These are phyloP conservation scores for Botrytis galanthina DNA, from an alignment of 2,329 filamentous ascomycete species.

Conservation along the genomic window DNA sequence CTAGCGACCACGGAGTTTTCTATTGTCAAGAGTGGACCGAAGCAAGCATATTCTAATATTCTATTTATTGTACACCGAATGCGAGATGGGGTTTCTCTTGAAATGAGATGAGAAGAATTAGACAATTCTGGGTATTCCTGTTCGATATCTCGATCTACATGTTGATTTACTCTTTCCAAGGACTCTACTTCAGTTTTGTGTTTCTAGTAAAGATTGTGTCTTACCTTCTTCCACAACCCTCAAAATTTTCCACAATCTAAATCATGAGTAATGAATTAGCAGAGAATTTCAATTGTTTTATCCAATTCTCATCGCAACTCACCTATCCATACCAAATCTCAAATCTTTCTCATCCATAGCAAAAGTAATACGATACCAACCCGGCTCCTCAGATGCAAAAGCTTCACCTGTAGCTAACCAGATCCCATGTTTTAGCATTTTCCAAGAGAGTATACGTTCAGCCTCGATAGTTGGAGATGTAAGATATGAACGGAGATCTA, in stretches of 20 bases:
- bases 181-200: background rate
- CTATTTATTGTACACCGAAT: background rate
- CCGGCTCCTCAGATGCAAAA: constrained; percentile 20
- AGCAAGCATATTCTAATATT: background rate
- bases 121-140: background rate
- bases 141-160: background rate
- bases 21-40: background rate
- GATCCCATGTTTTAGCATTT: constrained; percentile 24
- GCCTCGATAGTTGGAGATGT: constrained; percentile 15
- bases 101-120: background rate
- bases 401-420: constrained; percentile 26
- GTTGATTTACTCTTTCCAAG: background rate
- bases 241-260: constrained; percentile 2
- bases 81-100: background rate
- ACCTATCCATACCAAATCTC: constrained; percentile 24
- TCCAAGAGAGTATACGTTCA: constrained; percentile 19
- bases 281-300: background rate
- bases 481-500: constrained; percentile 21
- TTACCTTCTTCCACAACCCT: background rate
- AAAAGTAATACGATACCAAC: constrained; percentile 25
- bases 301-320: background rate
- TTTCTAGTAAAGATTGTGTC: background rate
- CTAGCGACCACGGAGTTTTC: background rate
- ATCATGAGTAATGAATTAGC: background rate
- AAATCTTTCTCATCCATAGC: constrained; percentile 20